phyloP scores from a whole-genome alignment of 768 basidiomycete genomes.

The Podaxis sp. region DNA sequence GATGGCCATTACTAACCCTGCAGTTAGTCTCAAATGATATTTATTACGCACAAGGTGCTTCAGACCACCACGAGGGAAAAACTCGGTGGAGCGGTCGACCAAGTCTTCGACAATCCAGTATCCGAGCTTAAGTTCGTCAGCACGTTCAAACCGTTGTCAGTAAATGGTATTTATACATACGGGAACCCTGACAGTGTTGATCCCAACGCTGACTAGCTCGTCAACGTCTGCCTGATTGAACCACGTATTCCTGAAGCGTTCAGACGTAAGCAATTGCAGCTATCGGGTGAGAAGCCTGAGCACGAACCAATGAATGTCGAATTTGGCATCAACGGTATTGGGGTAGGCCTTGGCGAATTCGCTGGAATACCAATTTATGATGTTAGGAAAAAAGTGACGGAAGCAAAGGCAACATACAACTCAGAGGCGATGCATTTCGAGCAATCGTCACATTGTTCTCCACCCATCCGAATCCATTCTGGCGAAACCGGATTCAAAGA shows the following conservation, averaged over 20 bases:
- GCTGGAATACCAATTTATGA: conserved; percentile 33
- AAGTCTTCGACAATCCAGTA: conserved; percentile 81
- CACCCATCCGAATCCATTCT: conserved; percentile 80
- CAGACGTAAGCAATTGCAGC: neutral
- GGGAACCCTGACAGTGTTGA: conserved; percentile 79
- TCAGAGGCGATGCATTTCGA: conserved; percentile 64
- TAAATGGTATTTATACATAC: conserved; percentile 36
- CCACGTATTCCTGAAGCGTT: conserved; percentile 57
- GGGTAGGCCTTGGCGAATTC: conserved; percentile 63
- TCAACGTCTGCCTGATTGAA: conserved; percentile 65
- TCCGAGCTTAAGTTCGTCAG: conserved; percentile 52
- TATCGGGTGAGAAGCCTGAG: too few relatives aligned
- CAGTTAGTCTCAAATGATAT: neutral
- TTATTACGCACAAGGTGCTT: conserved; percentile 49
- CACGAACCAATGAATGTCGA: conserved; percentile 63
- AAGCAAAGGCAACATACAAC: conserved; percentile 44
- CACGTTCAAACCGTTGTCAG: neutral
- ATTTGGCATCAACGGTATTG: conserved; percentile 52
- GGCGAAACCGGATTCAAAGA: neutral
- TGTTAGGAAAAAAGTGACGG: neutral
- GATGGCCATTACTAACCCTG: neutral
- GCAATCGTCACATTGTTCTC: conserved; percentile 58
- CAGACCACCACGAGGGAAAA: conserved; percentile 71
- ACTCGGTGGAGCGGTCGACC: conserved; percentile 60
- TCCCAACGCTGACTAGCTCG: conserved; percentile 49